Base-by-base conservation (phyloP, 2,329 filamentous ascomycete species). In the Ophiostoma sp. region DNA sequence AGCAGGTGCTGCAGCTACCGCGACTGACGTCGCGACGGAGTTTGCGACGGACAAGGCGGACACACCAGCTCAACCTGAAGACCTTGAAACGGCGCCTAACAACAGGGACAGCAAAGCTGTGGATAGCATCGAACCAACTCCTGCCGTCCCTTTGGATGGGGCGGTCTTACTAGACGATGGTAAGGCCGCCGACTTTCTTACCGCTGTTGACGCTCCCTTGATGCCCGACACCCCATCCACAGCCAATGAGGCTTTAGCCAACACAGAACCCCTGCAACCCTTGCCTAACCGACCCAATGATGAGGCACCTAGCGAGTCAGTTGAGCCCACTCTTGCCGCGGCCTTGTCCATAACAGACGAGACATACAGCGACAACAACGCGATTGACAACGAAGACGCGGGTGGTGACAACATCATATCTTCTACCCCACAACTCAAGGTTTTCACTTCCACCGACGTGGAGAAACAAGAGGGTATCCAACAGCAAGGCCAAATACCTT, bases 161-260 rank as follows among this genome's bases (percentile, higher is more conserved):
- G 65, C 49, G 36, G 65, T 40, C 47, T 63, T 63, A 42, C 60
- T 27, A 41, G 60, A 63, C 60, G 38, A 42, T 63, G 38, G 18
- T 44, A 47, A 65, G 44, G 45, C 44, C 64, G 36, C 44, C 45
- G 64, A 44, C 36, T 12, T 16, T 52, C 9, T 27, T 36, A 63
- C 36, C 38, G 16, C 49, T 44, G 65, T 12, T 5, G 65, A 11
- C 47, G 18, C 36, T 38, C 2, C 41, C 49, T 66, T 66, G 65
- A 16, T 66, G 65, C 65, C 65, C 49, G 52, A 67, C 55, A 41
- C 27, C 66, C 27, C 55, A 38, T 58, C 42, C 40, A 55, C 41
- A 66, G 52, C 65, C 65, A 66, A 66, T 66, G 52, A 66, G 49
- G 38, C n/a, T 12, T 44, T 42, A 64, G 63, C 42, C 5, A 41